Percentiles rank a stretch among this genome's conserved stretches.
These are phyloP conservation scores for Furcasterigmium sp. DNA, from an alignment of 2,329 filamentous ascomycete genomes.

Conservation along the genomic window DNA sequence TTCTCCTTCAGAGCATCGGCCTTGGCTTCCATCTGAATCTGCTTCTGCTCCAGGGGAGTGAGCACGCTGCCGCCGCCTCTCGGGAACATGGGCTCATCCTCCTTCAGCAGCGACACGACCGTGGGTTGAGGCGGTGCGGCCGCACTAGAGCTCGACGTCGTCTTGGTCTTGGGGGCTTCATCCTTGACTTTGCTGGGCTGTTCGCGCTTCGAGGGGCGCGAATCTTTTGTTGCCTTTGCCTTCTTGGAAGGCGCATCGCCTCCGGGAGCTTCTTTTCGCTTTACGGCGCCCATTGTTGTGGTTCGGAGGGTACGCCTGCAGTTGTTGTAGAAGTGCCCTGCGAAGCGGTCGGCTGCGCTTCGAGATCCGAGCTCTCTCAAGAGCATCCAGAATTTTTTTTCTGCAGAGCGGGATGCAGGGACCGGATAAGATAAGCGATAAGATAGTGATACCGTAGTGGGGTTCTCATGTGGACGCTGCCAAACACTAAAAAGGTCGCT, in stretches of 20 bases:
- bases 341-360: too few relatives aligned
- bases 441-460: background rate
- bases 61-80: conserved; percentile 86
- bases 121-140: conserved; percentile 23
- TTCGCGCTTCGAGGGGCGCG: conserved; percentile 43
- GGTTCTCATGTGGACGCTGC: too few relatives aligned
- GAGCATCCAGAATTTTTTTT: background rate
- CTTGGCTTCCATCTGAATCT: conserved; percentile 90
- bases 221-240: conserved; percentile 38
- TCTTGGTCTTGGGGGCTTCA: conserved; percentile 26
- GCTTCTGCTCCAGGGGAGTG: conserved; percentile 91
- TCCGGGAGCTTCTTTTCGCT: conserved; percentile 53
- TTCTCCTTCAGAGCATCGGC: conserved; percentile 90
- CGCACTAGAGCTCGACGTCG: conserved; percentile 18
- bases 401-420: background rate
- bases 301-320: background rate
- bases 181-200: conserved; percentile 24
- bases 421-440: background rate
- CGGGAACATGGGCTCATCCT: conserved; percentile 88
- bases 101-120: conserved; percentile 47
- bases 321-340: background rate
- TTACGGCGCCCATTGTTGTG: conserved; percentile 46
- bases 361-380: too few relatives aligned
- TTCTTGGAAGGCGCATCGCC: conserved; percentile 44
- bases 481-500: too few relatives aligned